Evolutionary conservation across 2,329 filamentous ascomycete genomes (phyloP), one percentile per base, ranked within the genome.

Genomic region (Eutypa lata): DNA sequence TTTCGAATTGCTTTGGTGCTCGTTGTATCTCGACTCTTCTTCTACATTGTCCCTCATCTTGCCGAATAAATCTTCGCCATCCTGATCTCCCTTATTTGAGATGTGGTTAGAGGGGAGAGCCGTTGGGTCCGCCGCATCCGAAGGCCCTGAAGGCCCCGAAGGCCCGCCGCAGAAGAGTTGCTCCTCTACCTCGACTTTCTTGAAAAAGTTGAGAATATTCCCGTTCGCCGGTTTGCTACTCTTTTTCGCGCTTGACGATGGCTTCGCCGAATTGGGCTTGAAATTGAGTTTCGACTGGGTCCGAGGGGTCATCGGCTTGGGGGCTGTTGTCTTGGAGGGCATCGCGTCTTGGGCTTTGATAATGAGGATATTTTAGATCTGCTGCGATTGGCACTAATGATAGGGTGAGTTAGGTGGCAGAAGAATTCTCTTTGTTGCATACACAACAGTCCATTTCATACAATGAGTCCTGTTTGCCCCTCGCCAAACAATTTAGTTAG

Each of bases 121-220:
- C 7, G 53, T 56, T 7, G 53, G 56, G 0, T 77, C 68, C 58
- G 52, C 54, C 49, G 59, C 58, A 54, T 55, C 66, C 55, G 24
- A 11, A 21, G n/a, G n/a, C n/a, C n/a, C n/a, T n/a, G n/a, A n/a
- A n/a, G n/a, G n/a, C n/a, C n/a, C n/a, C n/a, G n/a, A n/a, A n/a
- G 59, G 61, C 53, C 62, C 68, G 22, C 74, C 70, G 3, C 76
- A 69, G 52, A 89, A 88, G 10, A 88, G 76, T 52, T 84, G 74
- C 56, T 87, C 78, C 52, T 79, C 73, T 49, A 81, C 79, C 38
- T 83, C 79, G 0, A 82, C 76, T 64, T 90, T 91, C 63, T 88
- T 85, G 66, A 91, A 91, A 68, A 90, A 91, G 57, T 72, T 90
- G 14, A 90, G 71, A 31, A 91, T 90, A 57, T 85, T 90, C 7